Conservation (phyloP, 306 rosid species). For the Acmispon strigosus region DNA sequence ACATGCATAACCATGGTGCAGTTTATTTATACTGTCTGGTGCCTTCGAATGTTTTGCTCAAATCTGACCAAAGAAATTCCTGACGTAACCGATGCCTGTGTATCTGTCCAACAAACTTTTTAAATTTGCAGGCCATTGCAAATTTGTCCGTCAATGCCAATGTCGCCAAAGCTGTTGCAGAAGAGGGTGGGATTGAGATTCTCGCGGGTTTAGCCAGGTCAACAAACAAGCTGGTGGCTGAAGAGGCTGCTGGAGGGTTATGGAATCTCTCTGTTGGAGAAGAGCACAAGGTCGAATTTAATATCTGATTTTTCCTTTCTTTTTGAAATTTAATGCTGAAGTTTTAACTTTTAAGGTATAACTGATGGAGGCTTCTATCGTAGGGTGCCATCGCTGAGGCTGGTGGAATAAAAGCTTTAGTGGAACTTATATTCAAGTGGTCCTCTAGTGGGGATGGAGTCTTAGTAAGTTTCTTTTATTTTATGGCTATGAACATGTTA, state of each 20-base stretch:
- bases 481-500: constrained; percentile 8
- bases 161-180: constrained; percentile 99
- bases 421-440: constrained; percentile 98
- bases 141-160: constrained; percentile 93
- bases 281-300: constrained; percentile 80
- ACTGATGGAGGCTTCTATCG: constrained; percentile 25
- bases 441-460: constrained; percentile 95
- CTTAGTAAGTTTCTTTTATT: constrained; percentile 56
- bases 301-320: constrained; percentile 2
- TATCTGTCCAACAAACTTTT: constrained; percentile 9
- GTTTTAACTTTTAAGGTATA: constrained; percentile 4
- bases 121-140: constrained; percentile 75
- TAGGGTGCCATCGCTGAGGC: constrained; percentile 98
- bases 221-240: constrained; percentile 92
- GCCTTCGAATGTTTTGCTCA: constrained; percentile 6
- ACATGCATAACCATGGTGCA: background rate
- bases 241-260: constrained; percentile 99
- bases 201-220: constrained; percentile 99
- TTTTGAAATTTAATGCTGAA: constrained; percentile 11
- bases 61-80: constrained; percentile 4
- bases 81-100: constrained; percentile 9
- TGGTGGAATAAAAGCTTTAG: constrained; percentile 95
- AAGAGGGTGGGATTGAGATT: constrained; percentile 93
- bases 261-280: constrained; percentile 99
- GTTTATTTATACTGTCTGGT: background rate